Base-by-base conservation (phyloP, 139 green algal species). In the Gonium pectorale region DNA sequence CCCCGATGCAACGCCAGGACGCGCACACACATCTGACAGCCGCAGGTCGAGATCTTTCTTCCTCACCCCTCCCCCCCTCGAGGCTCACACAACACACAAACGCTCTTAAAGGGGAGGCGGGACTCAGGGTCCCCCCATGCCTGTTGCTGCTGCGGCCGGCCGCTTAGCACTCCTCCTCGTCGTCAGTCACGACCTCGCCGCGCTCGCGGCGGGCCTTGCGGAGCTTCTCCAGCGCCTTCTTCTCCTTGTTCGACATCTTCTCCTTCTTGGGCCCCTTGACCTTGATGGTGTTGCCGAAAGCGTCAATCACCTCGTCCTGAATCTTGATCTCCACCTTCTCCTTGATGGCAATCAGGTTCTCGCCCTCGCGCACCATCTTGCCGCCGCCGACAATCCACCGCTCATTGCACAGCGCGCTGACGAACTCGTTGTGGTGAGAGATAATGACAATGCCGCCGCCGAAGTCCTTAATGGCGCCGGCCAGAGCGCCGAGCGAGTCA, bases 231-330 rank as follows among this genome's bases (percentile, higher is more conserved):
- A 79, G 64, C 26, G 92, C 92, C 94, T 98, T 98, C 89, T 94
- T 94, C 93, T 98, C 95, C 92, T 98, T 98, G 87, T 95, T 94
- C 75, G 85, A 94, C 73, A 98, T 91, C 92, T 97, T 95, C 40
- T 78, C 37, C 93, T 96, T 96, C 93, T 97, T 95, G 85, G 91
- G 91, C 41, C 73, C 91, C 93, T 97, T 95, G 40, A 98, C 79
- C 94, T 98, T 97, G 77, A 98, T 91, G 44, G 92, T 94, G 90
- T 98, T 98, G 80, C 96, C 96, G 80, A 96, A 94, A 5, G 95
- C 95, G 79, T 98, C 96, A 27, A 90, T 92, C 43, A 91, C 93
- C 88, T 97, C 94, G 81, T 97, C 94, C 87, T 96, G 84, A 38
- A 86, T 67, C 91, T 95, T 95, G 88, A 93, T 95, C 88, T 97